Conservation (phyloP, 352 stramenopile genomes). For the Phytophthora idaei region DNA sequence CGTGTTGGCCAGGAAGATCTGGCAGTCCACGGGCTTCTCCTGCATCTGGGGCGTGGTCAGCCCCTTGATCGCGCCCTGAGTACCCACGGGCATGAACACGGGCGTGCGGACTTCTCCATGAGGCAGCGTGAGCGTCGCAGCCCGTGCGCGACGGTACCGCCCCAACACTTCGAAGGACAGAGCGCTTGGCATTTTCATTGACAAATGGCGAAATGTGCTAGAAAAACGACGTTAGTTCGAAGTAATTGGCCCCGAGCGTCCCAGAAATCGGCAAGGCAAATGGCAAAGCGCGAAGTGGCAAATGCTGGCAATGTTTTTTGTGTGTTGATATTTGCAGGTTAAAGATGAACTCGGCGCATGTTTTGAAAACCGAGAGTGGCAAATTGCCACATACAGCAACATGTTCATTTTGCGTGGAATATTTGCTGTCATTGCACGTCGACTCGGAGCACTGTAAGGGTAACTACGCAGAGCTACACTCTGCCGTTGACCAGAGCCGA, state of each 20-base stretch:
- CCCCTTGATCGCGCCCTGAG: conserved; percentile 96
- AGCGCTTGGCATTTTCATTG: conserved; percentile 54
- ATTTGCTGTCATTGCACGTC: conserved; percentile 21
- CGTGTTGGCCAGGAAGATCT: conserved; percentile 97
- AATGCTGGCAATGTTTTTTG: conserved; percentile 8
- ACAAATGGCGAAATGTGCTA: conserved; percentile 8
- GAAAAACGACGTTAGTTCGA: conserved; percentile 12
- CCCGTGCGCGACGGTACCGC: conserved; percentile 62
- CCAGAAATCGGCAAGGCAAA: background rate
- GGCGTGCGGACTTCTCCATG: conserved; percentile 91
- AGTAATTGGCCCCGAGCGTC: conserved; percentile 11
- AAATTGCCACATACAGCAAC: conserved; percentile 14
- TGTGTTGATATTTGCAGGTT: conserved; percentile 25
- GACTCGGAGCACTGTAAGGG: background rate
- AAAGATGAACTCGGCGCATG: conserved; percentile 21
- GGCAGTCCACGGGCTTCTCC: conserved; percentile 62
- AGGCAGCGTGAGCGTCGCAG: conserved; percentile 75
- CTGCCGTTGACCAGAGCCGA: conserved; percentile 2
- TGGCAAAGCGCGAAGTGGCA: background rate
- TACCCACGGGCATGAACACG: conserved; percentile 98
- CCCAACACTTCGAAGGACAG: conserved; percentile 55
- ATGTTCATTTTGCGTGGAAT: conserved; percentile 20
- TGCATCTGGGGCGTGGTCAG: conserved; percentile 87
- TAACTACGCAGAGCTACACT: conserved; percentile 9
- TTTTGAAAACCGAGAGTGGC: conserved; percentile 6